Conservation (phyloP, 176 grass and related monocot genomes). For the Oryza australiensis region DNA sequence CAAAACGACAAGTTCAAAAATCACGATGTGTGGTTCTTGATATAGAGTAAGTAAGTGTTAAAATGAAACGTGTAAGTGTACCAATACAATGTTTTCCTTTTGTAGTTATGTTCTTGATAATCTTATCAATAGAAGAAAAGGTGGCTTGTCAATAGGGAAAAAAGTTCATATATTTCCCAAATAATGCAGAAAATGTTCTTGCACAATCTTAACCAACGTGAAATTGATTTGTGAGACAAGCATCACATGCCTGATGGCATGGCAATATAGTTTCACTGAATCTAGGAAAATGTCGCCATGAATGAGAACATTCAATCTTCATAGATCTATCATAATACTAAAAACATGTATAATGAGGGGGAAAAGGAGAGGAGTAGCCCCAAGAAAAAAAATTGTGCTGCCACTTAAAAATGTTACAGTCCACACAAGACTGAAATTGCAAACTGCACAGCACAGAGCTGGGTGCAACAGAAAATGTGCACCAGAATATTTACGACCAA, state of each 20-base stretch:
- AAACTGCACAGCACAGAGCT: no score
- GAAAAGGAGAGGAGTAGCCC: no score
- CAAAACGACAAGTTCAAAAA: neutral
- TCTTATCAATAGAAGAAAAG: neutral
- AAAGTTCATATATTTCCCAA: neutral
- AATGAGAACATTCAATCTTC: neutral
- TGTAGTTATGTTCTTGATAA: neutral
- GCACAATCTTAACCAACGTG: neutral
- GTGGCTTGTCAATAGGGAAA: no score
- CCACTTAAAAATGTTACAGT: neutral
- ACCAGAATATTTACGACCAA: slow-evolving; percentile 39
- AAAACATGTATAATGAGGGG: neutral
- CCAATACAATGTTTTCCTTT: neutral
- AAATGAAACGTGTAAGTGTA: no score
- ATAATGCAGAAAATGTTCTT: neutral
- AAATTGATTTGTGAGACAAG: neutral
- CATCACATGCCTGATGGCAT: neutral
- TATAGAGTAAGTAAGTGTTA: neutral
- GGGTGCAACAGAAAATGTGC: slow-evolving; percentile 24
- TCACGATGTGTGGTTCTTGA: neutral
- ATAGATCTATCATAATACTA: neutral
- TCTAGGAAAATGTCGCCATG: neutral
- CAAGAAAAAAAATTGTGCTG: neutral
- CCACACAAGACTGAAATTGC: neutral
- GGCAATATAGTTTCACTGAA: neutral